Conservation (phyloP, 106 monocot species). For the Platanthera guangdongensis region DNA sequence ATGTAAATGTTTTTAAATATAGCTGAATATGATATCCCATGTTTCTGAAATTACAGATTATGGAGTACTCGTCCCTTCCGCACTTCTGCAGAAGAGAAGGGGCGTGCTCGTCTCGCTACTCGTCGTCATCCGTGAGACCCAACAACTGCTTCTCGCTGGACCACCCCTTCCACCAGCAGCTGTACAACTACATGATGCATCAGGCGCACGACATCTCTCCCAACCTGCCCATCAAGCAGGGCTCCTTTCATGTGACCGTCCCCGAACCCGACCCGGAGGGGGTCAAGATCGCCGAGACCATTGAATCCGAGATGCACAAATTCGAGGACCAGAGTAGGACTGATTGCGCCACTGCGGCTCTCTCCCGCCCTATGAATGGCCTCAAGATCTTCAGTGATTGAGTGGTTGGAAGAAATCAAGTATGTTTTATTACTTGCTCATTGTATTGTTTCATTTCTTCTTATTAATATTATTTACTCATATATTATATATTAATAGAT, state of each 20-base stretch:
- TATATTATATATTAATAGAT: too few species aligned
- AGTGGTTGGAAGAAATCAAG: neutral
- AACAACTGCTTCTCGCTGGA: conserved; percentile 71
- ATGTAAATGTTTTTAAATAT: too few species aligned
- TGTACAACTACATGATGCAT: conserved; percentile 58
- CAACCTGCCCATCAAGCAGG: conserved; percentile 36
- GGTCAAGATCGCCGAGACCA: conserved; percentile 43
- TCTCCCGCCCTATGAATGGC: neutral
- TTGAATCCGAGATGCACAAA: conserved; percentile 60
- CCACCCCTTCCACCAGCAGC: conserved; percentile 75
- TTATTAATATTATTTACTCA: too few species aligned
- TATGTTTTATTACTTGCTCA: too few species aligned
- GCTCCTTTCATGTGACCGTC: conserved; percentile 74
- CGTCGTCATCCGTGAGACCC: neutral
- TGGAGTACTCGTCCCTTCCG: conserved; percentile 74
- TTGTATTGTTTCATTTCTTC: too few species aligned
- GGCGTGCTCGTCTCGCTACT: conserved; percentile 49
- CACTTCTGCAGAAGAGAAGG: conserved; percentile 84
- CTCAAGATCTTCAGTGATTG: conserved; percentile 1
- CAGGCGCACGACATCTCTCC: conserved; percentile 13
- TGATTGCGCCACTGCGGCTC: neutral
- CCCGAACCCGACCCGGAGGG: conserved; percentile 45
- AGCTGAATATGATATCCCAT: too few species aligned
- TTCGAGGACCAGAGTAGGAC: conserved; percentile 28
- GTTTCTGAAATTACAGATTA: conserved; percentile 34